phyloP scores from a whole-genome alignment of 306 rosid species.

The Pterocarpus macrocarpus region DNA sequence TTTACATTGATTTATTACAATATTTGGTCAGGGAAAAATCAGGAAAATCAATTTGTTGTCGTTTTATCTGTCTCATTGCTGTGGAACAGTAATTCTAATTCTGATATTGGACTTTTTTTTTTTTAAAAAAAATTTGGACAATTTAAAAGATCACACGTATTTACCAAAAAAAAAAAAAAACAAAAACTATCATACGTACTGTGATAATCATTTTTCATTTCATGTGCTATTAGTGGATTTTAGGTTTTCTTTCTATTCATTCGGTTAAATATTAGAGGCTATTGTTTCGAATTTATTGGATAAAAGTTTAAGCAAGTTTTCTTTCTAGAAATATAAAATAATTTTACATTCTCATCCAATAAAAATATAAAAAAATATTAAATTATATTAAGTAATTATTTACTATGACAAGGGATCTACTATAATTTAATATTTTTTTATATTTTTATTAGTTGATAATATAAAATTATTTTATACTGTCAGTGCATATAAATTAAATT shows the following conservation, averaged over 20 bases:
- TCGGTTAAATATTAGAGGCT: background rate
- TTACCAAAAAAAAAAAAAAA: too few species aligned
- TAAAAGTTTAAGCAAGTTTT: background rate
- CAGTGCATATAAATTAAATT: too few species aligned
- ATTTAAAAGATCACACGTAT: too few species aligned
- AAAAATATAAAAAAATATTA: too few species aligned
- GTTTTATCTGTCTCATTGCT: background rate
- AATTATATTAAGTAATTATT: too few species aligned
- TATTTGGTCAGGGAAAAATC: background rate
- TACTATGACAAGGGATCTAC: too few species aligned
- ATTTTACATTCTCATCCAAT: too few species aligned
- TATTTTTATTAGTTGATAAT: too few species aligned
- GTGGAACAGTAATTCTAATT: background rate
- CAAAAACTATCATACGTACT: too few species aligned
- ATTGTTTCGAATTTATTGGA: background rate
- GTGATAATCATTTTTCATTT: background rate
- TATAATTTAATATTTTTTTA: too few species aligned
- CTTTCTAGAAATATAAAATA: background rate
- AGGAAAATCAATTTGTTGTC: background rate
- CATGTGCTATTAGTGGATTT: background rate
- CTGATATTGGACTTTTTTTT: background rate
- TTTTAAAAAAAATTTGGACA: too few species aligned
- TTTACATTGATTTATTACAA: background rate
- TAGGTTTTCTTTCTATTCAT: background rate
- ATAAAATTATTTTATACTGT: too few species aligned